Conservation (phyloP, 208 protist genomes). For the Trypanosoma conorhini region DNA sequence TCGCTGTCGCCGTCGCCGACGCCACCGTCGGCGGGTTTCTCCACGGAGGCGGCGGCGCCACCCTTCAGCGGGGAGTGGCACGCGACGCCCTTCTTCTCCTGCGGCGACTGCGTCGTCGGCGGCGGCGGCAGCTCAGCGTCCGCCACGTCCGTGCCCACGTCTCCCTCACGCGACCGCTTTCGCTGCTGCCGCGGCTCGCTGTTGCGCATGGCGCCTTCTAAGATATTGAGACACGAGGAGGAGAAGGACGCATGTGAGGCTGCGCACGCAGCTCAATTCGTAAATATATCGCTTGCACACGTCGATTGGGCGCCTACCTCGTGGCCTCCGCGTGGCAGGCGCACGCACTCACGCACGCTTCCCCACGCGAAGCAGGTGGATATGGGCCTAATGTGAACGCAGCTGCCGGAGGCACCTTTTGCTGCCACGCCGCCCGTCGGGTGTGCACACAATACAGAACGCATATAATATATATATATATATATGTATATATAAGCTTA, state of each 20-base stretch:
- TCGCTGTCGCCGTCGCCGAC: not conserved
- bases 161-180: conserved; percentile 25
- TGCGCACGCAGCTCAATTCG: not conserved
- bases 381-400: not conserved
- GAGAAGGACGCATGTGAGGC: not conserved
- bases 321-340: too few relatives aligned
- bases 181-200: conserved; percentile 15
- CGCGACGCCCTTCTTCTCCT: not conserved
- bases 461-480: not conserved
- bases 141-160: not conserved
- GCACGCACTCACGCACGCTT: too few relatives aligned
- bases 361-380: not conserved
- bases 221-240: not conserved
- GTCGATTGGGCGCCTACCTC: not conserved
- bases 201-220: conserved; percentile 5
- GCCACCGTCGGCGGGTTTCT: not conserved
- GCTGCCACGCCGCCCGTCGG: not conserved
- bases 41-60: not conserved
- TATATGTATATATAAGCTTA: not conserved
- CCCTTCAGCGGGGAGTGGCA: not conserved
- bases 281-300: not conserved
- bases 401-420: too few relatives aligned
- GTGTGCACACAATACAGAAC: too few relatives aligned
- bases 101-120: not conserved
- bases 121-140: not conserved